Conservation (phyloP, 2,329 filamentous ascomycete species). For the Cercospora sp. region DNA sequence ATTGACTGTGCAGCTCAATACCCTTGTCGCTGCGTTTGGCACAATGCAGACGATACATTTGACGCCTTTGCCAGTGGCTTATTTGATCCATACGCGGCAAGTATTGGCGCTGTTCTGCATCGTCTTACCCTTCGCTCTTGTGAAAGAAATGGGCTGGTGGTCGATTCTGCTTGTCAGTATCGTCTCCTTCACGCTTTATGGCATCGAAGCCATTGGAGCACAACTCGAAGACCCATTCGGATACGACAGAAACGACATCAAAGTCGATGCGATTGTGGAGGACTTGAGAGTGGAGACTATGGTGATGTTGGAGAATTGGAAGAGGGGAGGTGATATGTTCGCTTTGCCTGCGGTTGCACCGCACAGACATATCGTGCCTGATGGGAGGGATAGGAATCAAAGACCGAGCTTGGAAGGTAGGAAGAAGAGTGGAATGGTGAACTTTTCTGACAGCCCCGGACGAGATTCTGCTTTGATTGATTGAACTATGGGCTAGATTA, state of each 20-base stretch:
- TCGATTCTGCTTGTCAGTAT: constrained; percentile 59
- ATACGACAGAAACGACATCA: constrained; percentile 66
- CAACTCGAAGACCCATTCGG: constrained; percentile 68
- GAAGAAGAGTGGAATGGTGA: constrained; percentile 3
- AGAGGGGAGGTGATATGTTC: constrained; percentile 38
- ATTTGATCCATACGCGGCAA: constrained; percentile 65
- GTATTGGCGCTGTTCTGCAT: constrained; percentile 62
- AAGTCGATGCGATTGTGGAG: constrained; percentile 65
- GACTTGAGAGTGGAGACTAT: constrained; percentile 60
- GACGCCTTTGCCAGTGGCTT: constrained; percentile 65
- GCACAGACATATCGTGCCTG: constrained; percentile 18
- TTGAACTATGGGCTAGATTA: not conserved
- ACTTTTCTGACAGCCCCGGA: not conserved
- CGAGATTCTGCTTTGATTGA: constrained; percentile 7
- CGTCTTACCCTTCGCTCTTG: constrained; percentile 64
- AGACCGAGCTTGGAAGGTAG: constrained; percentile 6
- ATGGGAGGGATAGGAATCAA: constrained; percentile 4
- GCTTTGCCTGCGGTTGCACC: constrained; percentile 10
- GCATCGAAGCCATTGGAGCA: constrained; percentile 63
- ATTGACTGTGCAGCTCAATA: constrained; percentile 60
- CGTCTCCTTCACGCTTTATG: constrained; percentile 64
- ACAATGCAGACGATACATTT: constrained; percentile 65
- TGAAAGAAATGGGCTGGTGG: constrained; percentile 65
- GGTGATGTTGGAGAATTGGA: constrained; percentile 61
- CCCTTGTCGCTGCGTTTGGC: constrained; percentile 59